Evolutionary conservation across 1,139 yeast genomes (phyloP), one percentile per base, ranked within the genome.

Genomic region (Suhomyces anneliseae): DNA sequence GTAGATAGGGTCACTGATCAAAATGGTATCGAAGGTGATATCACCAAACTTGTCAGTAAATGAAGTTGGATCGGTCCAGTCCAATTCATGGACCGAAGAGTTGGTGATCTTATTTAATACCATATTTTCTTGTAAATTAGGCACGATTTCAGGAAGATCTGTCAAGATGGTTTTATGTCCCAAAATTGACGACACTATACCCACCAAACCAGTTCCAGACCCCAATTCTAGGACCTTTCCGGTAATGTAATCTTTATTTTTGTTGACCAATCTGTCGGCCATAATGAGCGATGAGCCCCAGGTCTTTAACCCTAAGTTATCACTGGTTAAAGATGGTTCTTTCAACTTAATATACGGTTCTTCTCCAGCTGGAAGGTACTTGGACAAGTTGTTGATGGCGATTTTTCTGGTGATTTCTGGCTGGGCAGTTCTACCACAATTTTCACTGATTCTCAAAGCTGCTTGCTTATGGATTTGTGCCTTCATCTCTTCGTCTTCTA

Each of bases 261-360:
- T 59, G 35, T 56, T 59, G 2, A 74, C 67, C 7, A 87, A 61
- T 40, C 85, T 66, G 44, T 81, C 78, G 1, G 95, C 78, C 19
- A 93, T 68, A 2, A 89, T 76, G 32, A 88, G 69, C 0, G 97
- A 83, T 0, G 97, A 87, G 0, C 98, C 99, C 99, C 99, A 93
- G 0, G 99, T 93, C 55, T 92, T 90, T 61, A 90, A 75, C 0
- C 99, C 99, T 32, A 93, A 69, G 53, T 87, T 87, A 63, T 93
- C 99, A 42, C 82, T 81, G 0, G 97, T 89, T 51, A 93, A 69
- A 0, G 96, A 83, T 0, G 98, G 98, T 61, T 93, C 99, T 49
- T 78, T 76, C 33, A 93, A 65, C 27, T 61, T 55, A 0, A 88
- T 75, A 15, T 56, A 60, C 4, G 40, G 39, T 2, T 54, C 54